Percentiles rank a stretch among this genome's conserved stretches.
Conservation (phyloP, 140 eudicot genomes). For the Bidens hawaiensis region DNA sequence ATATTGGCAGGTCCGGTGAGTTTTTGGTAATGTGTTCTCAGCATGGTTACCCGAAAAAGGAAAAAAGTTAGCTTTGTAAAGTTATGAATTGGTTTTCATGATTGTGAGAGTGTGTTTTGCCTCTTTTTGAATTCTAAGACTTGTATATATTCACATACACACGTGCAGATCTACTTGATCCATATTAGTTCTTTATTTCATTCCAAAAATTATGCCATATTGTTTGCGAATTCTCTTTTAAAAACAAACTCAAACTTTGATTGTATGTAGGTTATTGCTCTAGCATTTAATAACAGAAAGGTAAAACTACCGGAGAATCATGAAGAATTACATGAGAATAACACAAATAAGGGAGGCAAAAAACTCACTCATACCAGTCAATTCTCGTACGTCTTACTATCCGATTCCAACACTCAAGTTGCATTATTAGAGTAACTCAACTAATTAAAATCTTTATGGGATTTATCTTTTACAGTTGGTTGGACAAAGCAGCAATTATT, state of each 20-base stretch:
- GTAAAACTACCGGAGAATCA: conserved; percentile 40
- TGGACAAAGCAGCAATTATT: conserved; percentile 73
- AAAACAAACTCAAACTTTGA: not conserved
- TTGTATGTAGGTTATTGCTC: conserved; percentile 47
- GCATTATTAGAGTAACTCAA: not conserved
- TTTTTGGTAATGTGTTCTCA: no score
- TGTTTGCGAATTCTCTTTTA: not conserved
- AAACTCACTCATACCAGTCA: conserved; percentile 47
- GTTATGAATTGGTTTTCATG: no score
- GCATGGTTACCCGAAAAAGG: no score
- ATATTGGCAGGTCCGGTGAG: no score
- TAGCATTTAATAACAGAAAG: conserved; percentile 48
- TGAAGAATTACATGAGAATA: conserved; percentile 45
- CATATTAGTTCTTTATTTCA: no score
- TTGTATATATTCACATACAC: no score
- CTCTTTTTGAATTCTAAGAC: no score
- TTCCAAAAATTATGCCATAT: no score
- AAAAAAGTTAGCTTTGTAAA: no score
- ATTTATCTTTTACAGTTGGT: conserved; percentile 41
- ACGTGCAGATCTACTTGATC: no score
- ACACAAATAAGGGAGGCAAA: conserved; percentile 35
- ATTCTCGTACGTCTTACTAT: conserved; percentile 36
- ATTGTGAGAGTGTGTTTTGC: no score
- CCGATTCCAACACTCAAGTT: not conserved
- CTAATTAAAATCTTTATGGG: not conserved